Percentiles rank a stretch among this genome's conserved stretches.
phyloP scores from a whole-genome alignment of 768 basidiomycete species.

The Leccinum ochraceum region DNA sequence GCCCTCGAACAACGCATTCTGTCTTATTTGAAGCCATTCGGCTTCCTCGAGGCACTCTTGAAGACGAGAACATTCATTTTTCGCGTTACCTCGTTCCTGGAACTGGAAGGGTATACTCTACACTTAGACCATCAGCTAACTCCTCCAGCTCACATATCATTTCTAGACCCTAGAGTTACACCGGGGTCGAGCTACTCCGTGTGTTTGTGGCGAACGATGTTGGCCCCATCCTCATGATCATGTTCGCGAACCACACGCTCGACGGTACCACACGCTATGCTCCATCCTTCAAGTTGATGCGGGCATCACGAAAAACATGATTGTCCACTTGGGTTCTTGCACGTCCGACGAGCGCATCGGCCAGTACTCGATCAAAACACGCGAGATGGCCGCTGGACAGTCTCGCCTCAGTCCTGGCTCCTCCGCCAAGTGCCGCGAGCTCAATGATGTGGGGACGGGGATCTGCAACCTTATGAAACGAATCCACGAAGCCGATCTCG shows the following conservation, averaged over 20 bases:
- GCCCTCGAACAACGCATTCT: too few species aligned
- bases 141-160: not conserved
- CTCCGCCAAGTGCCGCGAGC: constrained; percentile 33
- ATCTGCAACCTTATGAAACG: too few species aligned
- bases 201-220: constrained; percentile 57
- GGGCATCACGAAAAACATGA: constrained; percentile 52
- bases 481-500: too few species aligned
- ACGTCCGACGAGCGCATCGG: constrained; percentile 59
- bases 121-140: not conserved
- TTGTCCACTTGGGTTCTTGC: constrained; percentile 73
- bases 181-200: constrained; percentile 67
- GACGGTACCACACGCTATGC: constrained; percentile 59
- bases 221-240: constrained; percentile 55
- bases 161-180: constrained; percentile 49
- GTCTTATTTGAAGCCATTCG: too few species aligned
- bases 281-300: constrained; percentile 56
- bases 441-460: constrained; percentile 18
- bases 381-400: constrained; percentile 46
- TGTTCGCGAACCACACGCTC: constrained; percentile 79
- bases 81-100: constrained; percentile 44
- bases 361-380: constrained; percentile 58
- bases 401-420: constrained; percentile 43
- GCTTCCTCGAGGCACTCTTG: too few species aligned
- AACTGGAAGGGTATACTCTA: constrained; percentile 61
- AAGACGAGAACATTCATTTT: too few species aligned